A percentile compares a stretch with the other conserved stretches of the same genome.
Evolutionary conservation across 495 filamentous ascomycete species (phyloP).

Genomic region (Neurospora discreta): DNA sequence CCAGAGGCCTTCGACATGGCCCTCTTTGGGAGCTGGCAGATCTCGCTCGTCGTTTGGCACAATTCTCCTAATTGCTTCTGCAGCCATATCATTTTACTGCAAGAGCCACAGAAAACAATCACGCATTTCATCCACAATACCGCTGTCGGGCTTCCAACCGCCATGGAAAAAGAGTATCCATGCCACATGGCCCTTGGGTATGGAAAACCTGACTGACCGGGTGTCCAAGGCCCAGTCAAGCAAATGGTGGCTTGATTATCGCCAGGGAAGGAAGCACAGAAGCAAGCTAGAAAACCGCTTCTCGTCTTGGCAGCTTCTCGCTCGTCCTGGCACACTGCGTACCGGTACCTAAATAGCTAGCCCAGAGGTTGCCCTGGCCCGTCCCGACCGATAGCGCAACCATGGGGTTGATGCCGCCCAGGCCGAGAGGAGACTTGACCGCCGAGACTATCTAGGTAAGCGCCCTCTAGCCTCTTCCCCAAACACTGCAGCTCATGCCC

Average conservation of each 20-base stretch:
- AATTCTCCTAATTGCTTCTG: conserved; percentile 13
- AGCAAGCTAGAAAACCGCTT: conserved; percentile 3
- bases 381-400: background rate
- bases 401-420: background rate
- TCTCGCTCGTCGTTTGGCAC: conserved; percentile 2
- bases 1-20: background rate
- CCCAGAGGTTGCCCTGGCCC: background rate
- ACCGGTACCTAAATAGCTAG: background rate
- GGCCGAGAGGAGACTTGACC: background rate
- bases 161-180: background rate
- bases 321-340: background rate
- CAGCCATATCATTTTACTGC: background rate
- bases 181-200: background rate
- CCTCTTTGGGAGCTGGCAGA: background rate
- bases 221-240: background rate
- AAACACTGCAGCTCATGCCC: background rate
- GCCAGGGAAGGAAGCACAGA: conserved; percentile 4
- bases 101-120: background rate
- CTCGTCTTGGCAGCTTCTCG: conserved; percentile 17
- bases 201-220: background rate
- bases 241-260: background rate
- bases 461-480: background rate
- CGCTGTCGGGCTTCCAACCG: background rate
- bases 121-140: background rate
- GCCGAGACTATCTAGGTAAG: background rate